These are phyloP conservation scores for Saccharomyces hybrid DNA, from an alignment of 1,139 yeast species.

Conservation along the genomic window DNA sequence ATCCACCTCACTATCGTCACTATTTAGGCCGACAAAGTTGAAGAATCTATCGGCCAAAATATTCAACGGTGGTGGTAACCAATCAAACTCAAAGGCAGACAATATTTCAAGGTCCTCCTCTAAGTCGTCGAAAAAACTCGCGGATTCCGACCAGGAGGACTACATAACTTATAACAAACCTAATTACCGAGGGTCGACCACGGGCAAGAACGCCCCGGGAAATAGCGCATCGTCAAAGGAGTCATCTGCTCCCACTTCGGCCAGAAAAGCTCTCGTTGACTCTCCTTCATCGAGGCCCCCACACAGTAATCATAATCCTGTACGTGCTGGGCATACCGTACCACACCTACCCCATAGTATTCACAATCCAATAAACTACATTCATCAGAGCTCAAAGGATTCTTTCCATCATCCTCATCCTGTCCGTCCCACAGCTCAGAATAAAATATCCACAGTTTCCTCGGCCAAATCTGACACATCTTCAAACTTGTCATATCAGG, in stretches of 20 bases:
- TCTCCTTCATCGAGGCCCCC: background rate
- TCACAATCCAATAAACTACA: slow-evolving; percentile 19
- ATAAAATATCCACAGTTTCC: background rate
- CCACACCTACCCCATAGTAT: slow-evolving; percentile 11
- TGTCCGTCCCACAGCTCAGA: background rate
- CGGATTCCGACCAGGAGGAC: background rate
- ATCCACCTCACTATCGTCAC: background rate
- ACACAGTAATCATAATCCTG: background rate
- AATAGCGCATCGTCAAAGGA: background rate
- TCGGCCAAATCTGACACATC: slow-evolving; percentile 1
- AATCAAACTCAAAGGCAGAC: background rate
- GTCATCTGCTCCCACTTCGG: background rate
- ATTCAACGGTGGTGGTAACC: background rate
- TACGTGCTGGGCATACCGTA: background rate
- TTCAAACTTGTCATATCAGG: slow-evolving; percentile 12
- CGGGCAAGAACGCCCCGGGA: background rate
- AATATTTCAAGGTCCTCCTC: background rate
- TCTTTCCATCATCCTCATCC: background rate
- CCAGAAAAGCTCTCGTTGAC: background rate
- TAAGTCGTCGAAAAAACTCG: background rate
- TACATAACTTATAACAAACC: background rate
- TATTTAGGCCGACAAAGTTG: background rate
- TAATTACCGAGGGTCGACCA: background rate
- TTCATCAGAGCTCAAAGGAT: background rate
- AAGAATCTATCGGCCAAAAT: background rate